Evolutionary conservation across 2,329 filamentous ascomycete species (phyloP).

Genomic region (Monilinia vaccinii-corymbosi): DNA sequence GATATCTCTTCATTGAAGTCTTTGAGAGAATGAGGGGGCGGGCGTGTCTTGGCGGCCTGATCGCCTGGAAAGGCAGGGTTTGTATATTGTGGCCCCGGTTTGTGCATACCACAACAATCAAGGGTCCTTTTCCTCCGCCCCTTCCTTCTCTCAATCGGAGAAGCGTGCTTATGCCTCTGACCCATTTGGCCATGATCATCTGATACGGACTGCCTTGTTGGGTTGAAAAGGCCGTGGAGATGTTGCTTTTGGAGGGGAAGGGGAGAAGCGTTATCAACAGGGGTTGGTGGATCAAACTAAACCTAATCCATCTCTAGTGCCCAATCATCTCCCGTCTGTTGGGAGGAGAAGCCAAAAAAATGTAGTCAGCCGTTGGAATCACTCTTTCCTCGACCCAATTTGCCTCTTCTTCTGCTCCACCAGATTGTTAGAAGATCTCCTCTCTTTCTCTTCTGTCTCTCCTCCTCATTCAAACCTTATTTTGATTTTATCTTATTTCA

Average conservation of each 20-base stretch:
- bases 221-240: conserved; percentile 4
- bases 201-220: no score
- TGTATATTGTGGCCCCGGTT: not conserved
- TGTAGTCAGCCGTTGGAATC: conserved; percentile 7
- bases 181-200: no score
- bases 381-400: not conserved
- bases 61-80: not conserved
- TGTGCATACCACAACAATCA: not conserved
- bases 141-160: no score
- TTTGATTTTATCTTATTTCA: not conserved
- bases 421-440: not conserved
- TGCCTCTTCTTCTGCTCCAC: not conserved
- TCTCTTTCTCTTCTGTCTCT: not conserved
- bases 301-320: not conserved
- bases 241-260: not conserved
- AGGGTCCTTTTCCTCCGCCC: no score
- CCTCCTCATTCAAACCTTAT: not conserved
- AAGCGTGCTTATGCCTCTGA: no score
- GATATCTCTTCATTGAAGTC: no score
- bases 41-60: not conserved
- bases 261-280: not conserved
- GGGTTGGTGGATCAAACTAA: not conserved
- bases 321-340: conserved; percentile 6
- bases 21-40: no score
- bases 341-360: conserved; percentile 9